Evolutionary conservation across 2,329 filamentous ascomycete genomes (phyloP), one percentile per base, ranked within the genome.

Genomic region (Pezizomycotina sp.): DNA sequence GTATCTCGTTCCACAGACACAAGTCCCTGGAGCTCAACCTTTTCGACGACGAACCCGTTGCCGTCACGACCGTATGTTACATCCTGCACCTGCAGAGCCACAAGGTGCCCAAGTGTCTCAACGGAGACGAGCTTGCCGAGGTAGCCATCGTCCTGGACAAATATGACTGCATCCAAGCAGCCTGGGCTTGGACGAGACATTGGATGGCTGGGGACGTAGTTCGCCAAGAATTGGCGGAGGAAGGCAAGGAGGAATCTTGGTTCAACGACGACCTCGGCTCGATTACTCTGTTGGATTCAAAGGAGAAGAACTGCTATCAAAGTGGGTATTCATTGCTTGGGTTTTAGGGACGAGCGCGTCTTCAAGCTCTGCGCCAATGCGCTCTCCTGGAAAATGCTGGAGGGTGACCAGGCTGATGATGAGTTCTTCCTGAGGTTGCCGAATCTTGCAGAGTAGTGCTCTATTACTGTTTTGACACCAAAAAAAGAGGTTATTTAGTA

Each of bases 381-480:
- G 4, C 27, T 43, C 6, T 39, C 36, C 9, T 43, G 41, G 41
- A 43, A 43, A 26, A 20, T 43, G 26, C 39, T 35, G 14, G 32
- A 43, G 13, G 41, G 41, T 10, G 41, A 43, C 5, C 41, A 43
- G 21, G 41, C 38, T 14, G 41, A 43, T 4, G 41, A 43, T 24
- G 41, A 43, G 25, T 43, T 43, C 36, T 43, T 43, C 36, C 41
- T 38, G 32, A 38, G 41, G 20, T 36, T 43, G 7, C 41, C 41
- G 35, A 43, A 15, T 43, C 41, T n/a, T n/a, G n/a, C n/a, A n/a
- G n/a, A n/a, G n/a, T n/a, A n/a, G n/a, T n/a, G n/a, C n/a, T n/a
- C n/a, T n/a, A n/a, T n/a, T n/a, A n/a, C n/a, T n/a, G n/a, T n/a
- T n/a, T n/a, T n/a, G n/a, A n/a, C n/a, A n/a, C n/a, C n/a, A n/a